phyloP scores from a whole-genome alignment of 2,329 filamentous ascomycete genomes.

The Grosmannia clavigera region DNA sequence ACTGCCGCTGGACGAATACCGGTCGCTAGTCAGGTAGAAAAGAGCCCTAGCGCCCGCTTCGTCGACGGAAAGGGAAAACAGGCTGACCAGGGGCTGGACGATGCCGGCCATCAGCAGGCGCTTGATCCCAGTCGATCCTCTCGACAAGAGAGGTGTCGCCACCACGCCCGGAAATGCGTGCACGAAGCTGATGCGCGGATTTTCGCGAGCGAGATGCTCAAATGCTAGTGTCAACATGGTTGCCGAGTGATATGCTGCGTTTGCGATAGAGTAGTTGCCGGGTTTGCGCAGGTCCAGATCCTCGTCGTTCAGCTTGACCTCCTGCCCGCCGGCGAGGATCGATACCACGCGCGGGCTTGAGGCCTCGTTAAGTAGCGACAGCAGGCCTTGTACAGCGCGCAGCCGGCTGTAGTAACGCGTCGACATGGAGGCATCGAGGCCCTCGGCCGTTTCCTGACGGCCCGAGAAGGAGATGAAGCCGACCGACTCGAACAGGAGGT shows the following conservation, averaged over 20 bases:
- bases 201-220: slow-evolving; percentile 32
- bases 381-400: slow-evolving; percentile 42
- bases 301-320: slow-evolving; percentile 21
- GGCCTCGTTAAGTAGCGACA: slow-evolving; percentile 35
- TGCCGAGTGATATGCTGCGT: slow-evolving; percentile 18
- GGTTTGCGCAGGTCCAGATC: slow-evolving; percentile 22
- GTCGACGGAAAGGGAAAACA: slow-evolving; percentile 14
- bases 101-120: background rate
- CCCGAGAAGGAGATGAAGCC: slow-evolving; percentile 3
- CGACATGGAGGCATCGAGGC: slow-evolving; percentile 37
- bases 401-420: slow-evolving; percentile 47
- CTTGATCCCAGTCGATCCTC: slow-evolving; percentile 8
- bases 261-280: slow-evolving; percentile 16
- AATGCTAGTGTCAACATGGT: slow-evolving; percentile 37
- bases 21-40: slow-evolving; percentile 21
- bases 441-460: slow-evolving; percentile 40
- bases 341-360: slow-evolving; percentile 36
- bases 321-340: slow-evolving; percentile 38
- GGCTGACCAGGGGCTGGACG: slow-evolving; percentile 6
- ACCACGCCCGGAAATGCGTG: slow-evolving; percentile 27
- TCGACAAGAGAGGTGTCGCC: slow-evolving; percentile 15
- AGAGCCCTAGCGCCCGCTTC: slow-evolving; percentile 25
- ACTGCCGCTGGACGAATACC: slow-evolving; percentile 10
- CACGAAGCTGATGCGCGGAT: slow-evolving; percentile 30
- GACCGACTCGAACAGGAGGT: slow-evolving; percentile 5